These are phyloP conservation scores for Houttuynia cordata DNA, from an alignment of 164 flowering plant species.

Conservation along the genomic window DNA sequence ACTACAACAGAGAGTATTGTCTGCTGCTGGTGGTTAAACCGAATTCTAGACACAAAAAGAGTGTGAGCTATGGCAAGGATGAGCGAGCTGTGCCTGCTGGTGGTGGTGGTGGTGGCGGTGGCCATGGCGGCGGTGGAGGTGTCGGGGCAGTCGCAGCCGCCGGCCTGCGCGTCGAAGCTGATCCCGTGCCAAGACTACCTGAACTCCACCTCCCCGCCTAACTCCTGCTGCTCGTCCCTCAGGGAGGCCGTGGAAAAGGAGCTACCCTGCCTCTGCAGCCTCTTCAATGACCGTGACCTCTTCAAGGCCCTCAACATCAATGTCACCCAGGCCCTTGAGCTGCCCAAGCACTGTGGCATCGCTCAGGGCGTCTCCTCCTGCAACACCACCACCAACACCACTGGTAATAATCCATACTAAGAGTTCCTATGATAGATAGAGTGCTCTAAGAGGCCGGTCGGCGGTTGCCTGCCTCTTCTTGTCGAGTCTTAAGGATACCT, in stretches of 20 bases:
- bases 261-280: slow-evolving; percentile 39
- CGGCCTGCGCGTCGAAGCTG: slow-evolving; percentile 33
- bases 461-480: too few relatives aligned
- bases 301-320: slow-evolving; percentile 18
- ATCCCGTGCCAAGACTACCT: slow-evolving; percentile 25
- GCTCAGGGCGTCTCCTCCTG: slow-evolving; percentile 12
- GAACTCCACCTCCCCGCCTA: slow-evolving; percentile 36
- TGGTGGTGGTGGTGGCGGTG: not conserved
- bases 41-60: not conserved
- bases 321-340: slow-evolving; percentile 28
- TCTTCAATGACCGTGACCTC: slow-evolving; percentile 26
- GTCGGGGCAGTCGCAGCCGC: slow-evolving; percentile 13
- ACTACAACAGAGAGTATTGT: too few relatives aligned
- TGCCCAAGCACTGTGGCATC: slow-evolving; percentile 31
- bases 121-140: not conserved
- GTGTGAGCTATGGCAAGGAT: not conserved
- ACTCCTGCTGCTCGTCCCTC: slow-evolving; percentile 37
- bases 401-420: too few relatives aligned
- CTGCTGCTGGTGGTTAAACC: too few relatives aligned
- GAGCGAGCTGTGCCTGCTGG: not conserved
- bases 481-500: too few relatives aligned
- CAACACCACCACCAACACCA: slow-evolving; percentile 8
- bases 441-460: too few relatives aligned
- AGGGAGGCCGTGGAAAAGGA: slow-evolving; percentile 25
- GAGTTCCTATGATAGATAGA: too few relatives aligned